Evolutionary conservation across 208 protist species (phyloP), one percentile per base, ranked within the genome.

Genomic region (Trypanosoma scelopori): DNA sequence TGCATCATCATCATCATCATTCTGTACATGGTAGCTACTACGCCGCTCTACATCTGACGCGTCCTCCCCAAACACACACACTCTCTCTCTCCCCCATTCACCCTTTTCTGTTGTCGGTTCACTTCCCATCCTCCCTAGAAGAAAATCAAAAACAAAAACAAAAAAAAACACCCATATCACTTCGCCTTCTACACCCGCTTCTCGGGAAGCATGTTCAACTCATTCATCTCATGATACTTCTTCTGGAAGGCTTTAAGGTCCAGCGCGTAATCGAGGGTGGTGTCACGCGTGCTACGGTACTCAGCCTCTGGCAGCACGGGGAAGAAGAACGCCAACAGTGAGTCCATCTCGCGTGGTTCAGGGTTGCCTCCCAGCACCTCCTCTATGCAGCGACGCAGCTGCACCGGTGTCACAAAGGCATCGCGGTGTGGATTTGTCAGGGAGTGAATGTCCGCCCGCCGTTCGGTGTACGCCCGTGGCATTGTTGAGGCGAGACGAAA

Each of bases 401-500:
- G 89, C 60, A 94, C 82, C 7, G 87, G 89, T 0, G 88, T 93
- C 49, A 97, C 81, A 65, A 82, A 57, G 37, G 89, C 78, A 59
- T 97, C 93, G 41, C 79, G 75, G 20, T 81, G 65, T 12, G 82
- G 81, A 65, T 95, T 94, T 46, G 80, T 81, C 51, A 97, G 63
- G 12, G 82, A 81, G 51, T 85, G 76, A 35, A 95, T 71, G 49
- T 93, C 82, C 3, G 80, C 79, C 16, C 82, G 66, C 6, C 79
- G 76, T 23, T 76, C 77, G 15, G 76, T 60, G 66, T 93, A 93
- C 25, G 87, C 85, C 15, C 88, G 77, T 5, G 89, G 89, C 84
- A 92, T 94, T 43, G 87, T 94, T 12, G 87, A 92, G 32, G 85
- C 82, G 25, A 94, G 71, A 16, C 89, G 87, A 61, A 97, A 97